Base-by-base conservation (phyloP, 2,329 filamentous ascomycete species). In the Pseudogymnoascus sp. region DNA sequence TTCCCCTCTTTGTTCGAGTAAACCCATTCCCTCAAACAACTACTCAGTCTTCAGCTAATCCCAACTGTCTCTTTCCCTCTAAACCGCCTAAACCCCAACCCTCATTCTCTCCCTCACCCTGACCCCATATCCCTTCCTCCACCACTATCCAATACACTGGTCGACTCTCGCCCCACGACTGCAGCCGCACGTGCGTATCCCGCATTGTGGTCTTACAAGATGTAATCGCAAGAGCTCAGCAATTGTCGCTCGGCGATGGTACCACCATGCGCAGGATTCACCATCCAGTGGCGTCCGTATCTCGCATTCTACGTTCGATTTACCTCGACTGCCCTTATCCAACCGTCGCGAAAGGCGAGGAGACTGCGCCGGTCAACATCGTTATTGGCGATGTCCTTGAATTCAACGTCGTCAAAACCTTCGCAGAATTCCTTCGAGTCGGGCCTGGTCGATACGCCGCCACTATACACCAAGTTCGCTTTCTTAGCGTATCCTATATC, bases 401-500 rank as follows among this genome's bases (percentile, higher is more conserved):
- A 29, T 63, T 61, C 21, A 42, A 21, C 53, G 62, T 50, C 56
- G 53, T 63, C 33, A 37, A 21, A 60, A 63, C 62, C 53, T 35
- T 63, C 8, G 53, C 35, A 63, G 13, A 37, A 24, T 63, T 63
- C 14, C 61, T 63, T 59, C 37, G 19, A 44, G 62, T n/a, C 0
- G 35, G 62, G 7, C 62, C 62, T 38, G 31, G 50, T 47, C 35
- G 47, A 61, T 40, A 64, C 61, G n/a, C 50, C 56, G 19, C 47
- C 29, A 44, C 21, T 56, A 42, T 67, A 60, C 61, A 62, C 26
- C 29, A 64, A 21, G 47, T 65, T 63, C 62, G 64, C 24, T 65
- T 35, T 37, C 62, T 65, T 56, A 62, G 65, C 40, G 16, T 65
- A 53, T 65, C 64, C 10, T 64, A 65, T 60, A 6, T 67, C 42